A percentile compares a stretch with the other conserved stretches of the same genome.
Conservation (phyloP, 2,329 filamentous ascomycete species). For the Cladosporium sp. region DNA sequence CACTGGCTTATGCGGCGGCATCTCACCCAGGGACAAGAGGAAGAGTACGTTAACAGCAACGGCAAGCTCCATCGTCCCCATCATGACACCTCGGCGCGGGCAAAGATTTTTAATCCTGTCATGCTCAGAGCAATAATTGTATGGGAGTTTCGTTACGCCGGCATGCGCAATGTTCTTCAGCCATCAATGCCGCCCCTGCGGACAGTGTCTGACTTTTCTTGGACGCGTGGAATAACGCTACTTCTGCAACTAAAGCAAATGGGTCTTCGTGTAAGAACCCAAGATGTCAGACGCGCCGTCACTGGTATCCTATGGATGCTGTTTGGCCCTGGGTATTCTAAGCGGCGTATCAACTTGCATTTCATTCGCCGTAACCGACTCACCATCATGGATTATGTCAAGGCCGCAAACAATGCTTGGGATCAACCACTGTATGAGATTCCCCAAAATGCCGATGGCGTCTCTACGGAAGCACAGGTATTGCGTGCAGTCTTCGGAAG, state of each 20-base stretch:
- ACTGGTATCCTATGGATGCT: conserved; percentile 36
- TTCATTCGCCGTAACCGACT: conserved; percentile 27
- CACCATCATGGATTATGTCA: conserved; percentile 31
- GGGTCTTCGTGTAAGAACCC: conserved; percentile 27
- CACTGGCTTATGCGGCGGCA: conserved; percentile 47
- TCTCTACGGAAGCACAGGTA: conserved; percentile 13
- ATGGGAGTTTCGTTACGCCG: conserved; percentile 36
- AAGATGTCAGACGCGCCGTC: conserved; percentile 29
- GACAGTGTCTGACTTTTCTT: conserved; percentile 15
- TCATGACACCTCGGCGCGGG: not conserved
- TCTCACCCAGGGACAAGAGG: too few species aligned
- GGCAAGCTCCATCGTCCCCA: not conserved
- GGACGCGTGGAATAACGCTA: conserved; percentile 35
- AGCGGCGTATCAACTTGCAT: conserved; percentile 25
- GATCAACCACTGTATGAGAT: conserved; percentile 5
- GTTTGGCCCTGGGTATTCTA: conserved; percentile 36
- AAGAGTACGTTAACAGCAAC: not conserved
- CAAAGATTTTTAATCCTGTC: conserved; percentile 28
- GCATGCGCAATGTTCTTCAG: conserved; percentile 19
- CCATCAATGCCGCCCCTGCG: not conserved
- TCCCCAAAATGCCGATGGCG: not conserved
- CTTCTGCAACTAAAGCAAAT: conserved; percentile 28
- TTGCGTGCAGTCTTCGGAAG: conserved; percentile 29
- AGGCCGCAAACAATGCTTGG: conserved; percentile 36
- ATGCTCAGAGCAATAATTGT: conserved; percentile 35